Base-by-base conservation (phyloP, 345 rosid species). In the Mercurialis annua region DNA sequence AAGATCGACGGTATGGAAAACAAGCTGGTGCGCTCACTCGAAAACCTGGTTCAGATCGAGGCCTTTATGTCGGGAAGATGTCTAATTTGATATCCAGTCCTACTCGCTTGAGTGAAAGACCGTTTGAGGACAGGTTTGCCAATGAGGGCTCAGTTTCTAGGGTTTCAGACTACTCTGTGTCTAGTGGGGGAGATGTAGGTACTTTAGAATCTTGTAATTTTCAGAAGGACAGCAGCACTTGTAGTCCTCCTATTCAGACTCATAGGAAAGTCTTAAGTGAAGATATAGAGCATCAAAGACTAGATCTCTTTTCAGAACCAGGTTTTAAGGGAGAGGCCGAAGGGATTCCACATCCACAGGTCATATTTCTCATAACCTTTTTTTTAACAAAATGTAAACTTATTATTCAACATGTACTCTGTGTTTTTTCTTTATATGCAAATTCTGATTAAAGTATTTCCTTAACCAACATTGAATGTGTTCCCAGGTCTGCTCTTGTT, bases 1-100 rank as follows among this genome's bases (percentile, higher is more conserved):
- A 91, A 80, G 95, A 89, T 55, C 85, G 93, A 14, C 89, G 86
- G 26, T 87, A 91, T 72, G 96, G 98, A 54, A 91, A 85, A 76
- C 81, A 83, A 71, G 81, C 77, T 71, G 82, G 85, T 56, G 75
- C 52, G 24, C 85, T 89, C 55, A 79, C 92, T 12, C 85, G 96
- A 60, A 94, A 81, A 76, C 96, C 99, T 80, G 98, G 97, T 70
- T 94, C 99, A 54, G 97, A 89, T 79, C 82, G 83, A 81, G 89
- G 95, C 64, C 75, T 73, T 71, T 73, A 78, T 36, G 66, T 73
- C 38, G 82, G 87, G 69, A 94, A 86, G 71, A 74, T 83, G 34
- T 82, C 96, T 74, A 84, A 87, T 86, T 85, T 90, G 67, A 78
- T 80, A 62, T 84, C 68, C 70, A 93, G 98, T 84, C 97, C 98